Evolutionary conservation across 345 rosid genomes (phyloP).

Genomic region (Syzygium oleosum): DNA sequence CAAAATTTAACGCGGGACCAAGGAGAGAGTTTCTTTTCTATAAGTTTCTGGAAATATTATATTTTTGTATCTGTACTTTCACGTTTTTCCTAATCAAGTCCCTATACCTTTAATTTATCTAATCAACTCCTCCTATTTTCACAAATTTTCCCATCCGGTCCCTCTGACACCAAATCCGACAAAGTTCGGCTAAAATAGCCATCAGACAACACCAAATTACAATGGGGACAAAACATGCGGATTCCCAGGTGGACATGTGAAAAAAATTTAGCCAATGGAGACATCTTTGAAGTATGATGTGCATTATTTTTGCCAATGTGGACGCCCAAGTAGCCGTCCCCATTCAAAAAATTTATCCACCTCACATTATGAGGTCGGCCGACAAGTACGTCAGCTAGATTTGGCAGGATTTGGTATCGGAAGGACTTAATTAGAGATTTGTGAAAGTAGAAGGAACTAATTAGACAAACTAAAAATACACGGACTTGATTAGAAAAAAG

Average conservation of each 20-base stretch:
- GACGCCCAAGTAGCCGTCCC: background rate
- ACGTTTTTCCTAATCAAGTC: background rate
- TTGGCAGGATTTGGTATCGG: background rate
- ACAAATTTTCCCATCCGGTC: background rate
- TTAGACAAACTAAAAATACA: background rate
- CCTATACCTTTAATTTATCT: background rate
- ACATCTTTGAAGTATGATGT: background rate
- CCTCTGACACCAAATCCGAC: background rate
- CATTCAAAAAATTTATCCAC: background rate
- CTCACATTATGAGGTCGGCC: background rate
- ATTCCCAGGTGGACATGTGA: background rate
- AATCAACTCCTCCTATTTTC: background rate
- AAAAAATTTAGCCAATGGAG: background rate
- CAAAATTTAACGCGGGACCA: background rate
- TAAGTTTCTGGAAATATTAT: background rate
- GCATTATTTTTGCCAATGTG: background rate
- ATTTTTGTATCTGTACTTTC: background rate
- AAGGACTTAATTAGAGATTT: background rate
- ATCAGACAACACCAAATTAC: background rate
- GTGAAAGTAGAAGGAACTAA: background rate
- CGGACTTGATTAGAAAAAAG: background rate
- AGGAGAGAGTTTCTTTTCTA: background rate
- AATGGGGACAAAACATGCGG: background rate
- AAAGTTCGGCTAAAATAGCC: background rate
- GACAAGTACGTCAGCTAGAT: background rate